These are phyloP conservation scores for Suhomyces sp. DNA, from an alignment of 805 yeast genomes.

Conservation along the genomic window DNA sequence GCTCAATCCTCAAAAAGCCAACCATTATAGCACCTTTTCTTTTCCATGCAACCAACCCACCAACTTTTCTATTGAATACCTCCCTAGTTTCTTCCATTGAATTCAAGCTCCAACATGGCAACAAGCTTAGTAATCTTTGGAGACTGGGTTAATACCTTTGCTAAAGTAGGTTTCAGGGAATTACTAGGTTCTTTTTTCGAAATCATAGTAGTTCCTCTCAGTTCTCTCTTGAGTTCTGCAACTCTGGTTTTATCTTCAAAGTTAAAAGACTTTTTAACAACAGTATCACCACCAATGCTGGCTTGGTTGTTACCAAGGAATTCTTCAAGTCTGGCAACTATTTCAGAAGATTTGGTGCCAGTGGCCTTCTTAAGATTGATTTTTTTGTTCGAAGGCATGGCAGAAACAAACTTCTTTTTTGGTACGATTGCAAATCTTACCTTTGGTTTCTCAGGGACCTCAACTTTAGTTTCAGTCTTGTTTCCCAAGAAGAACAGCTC, in stretches of 20 bases:
- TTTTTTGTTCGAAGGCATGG: not conserved
- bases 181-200: not conserved
- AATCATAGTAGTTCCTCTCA: not conserved
- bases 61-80: not conserved
- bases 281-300: not conserved
- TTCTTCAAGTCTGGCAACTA: not conserved
- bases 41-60: not conserved
- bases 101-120: not conserved
- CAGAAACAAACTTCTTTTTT: not conserved
- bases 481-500: not conserved
- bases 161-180: not conserved
- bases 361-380: not conserved
- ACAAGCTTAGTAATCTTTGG: not conserved
- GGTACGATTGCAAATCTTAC: not conserved
- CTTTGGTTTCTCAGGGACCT: not conserved
- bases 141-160: not conserved
- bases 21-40: not conserved
- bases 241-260: not conserved
- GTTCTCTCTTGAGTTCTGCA: not conserved
- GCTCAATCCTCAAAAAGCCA: not conserved
- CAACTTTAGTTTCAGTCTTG: not conserved
- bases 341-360: not conserved
- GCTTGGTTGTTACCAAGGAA: not conserved
- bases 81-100: not conserved
- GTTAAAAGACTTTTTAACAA: not conserved